These are phyloP conservation scores for Coccomyxa sp. DNA, from an alignment of 139 green algal species.

Conservation along the genomic window DNA sequence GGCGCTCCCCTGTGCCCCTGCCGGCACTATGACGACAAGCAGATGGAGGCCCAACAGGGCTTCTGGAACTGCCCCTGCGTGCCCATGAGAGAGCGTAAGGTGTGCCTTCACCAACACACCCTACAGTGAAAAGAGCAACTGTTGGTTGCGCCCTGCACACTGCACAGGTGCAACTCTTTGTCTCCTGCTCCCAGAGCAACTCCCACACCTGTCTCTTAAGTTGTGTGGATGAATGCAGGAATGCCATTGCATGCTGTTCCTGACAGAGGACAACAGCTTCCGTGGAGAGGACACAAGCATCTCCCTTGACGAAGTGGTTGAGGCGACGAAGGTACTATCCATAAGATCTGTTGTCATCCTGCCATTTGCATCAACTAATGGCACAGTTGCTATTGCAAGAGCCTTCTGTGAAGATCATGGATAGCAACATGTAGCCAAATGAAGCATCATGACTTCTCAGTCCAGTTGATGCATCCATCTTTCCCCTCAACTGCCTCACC, in stretches of 20 bases:
- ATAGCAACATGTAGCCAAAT: too few relatives aligned
- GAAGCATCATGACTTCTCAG: too few relatives aligned
- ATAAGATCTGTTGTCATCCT: too few relatives aligned
- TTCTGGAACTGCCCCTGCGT: conserved; percentile 99
- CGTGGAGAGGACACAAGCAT: conserved; percentile 79
- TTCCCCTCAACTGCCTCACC: too few relatives aligned
- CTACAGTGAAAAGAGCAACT: too few relatives aligned
- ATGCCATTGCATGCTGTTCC: conserved; percentile 99
- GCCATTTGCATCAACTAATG: too few relatives aligned
- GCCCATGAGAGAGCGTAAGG: conserved; percentile 95
- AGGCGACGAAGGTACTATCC: conserved; percentile 38
- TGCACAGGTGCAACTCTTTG: not conserved
- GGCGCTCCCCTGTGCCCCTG: conserved; percentile 96
- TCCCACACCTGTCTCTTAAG: not conserved
- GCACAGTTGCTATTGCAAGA: too few relatives aligned
- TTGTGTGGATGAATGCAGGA: conserved; percentile 56
- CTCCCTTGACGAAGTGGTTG: conserved; percentile 42
- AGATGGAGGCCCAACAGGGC: conserved; percentile 84
- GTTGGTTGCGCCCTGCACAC: not conserved
- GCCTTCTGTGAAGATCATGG: too few relatives aligned
- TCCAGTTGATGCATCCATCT: too few relatives aligned
- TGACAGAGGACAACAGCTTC: conserved; percentile 97
- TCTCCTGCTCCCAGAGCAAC: not conserved
- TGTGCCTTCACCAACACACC: too few relatives aligned
- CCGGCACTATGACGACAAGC: conserved; percentile 98